Conservation (phyloP, 768 basidiomycete genomes). For the Mycena epipterygia region DNA sequence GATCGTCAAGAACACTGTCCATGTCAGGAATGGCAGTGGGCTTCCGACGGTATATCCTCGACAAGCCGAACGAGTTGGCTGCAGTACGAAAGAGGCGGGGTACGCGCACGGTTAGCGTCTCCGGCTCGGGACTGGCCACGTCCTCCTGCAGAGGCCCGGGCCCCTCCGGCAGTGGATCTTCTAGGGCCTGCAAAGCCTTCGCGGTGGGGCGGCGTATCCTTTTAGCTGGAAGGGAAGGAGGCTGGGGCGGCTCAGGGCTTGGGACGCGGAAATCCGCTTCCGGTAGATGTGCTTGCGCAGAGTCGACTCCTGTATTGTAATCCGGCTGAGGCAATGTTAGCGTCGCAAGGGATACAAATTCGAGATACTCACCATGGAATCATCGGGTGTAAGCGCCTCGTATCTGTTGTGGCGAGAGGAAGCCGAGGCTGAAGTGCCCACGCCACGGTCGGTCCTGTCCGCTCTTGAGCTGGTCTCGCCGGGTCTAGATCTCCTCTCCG, state of each 20-base stretch:
- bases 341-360: background rate
- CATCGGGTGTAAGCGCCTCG: background rate
- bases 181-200: conserved; percentile 29
- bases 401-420: background rate
- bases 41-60: conserved; percentile 33
- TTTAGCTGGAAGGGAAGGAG: conserved; percentile 16
- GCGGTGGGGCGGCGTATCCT: conserved; percentile 33
- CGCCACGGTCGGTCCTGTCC: background rate
- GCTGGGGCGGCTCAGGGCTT: background rate
- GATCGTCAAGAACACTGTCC: background rate
- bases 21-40: conserved; percentile 18
- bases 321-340: no score
- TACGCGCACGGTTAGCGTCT: conserved; percentile 27
- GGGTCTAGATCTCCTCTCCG: background rate
- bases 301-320: background rate
- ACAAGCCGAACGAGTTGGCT: conserved; percentile 38
- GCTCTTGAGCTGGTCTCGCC: no score
- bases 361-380: background rate
- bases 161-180: conserved; percentile 36
- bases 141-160: conserved; percentile 30
- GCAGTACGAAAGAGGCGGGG: conserved; percentile 35
- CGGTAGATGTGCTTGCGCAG: no score
- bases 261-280: background rate
- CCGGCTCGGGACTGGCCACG: background rate
- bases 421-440: background rate